Base-by-base conservation (phyloP, 805 yeast genomes). In the Candida silvicultrix region DNA sequence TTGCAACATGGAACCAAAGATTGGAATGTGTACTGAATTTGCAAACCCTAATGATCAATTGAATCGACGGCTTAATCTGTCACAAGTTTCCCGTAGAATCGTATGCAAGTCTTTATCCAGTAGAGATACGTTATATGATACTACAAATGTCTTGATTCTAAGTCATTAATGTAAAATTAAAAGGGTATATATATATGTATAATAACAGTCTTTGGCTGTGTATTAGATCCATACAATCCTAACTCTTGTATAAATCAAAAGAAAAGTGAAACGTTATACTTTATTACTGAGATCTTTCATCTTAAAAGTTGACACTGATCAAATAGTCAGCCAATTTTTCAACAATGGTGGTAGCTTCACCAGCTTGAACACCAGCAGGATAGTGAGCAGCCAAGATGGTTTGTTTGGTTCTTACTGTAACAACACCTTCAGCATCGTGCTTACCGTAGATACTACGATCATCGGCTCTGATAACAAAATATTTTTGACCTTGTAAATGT, bases 241-340 rank as follows among this genome's bases (percentile, higher is more conserved):
- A 23, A 9, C 9, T 23, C 25, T 23, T 23, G 25, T 23, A 23
- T 9, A 23, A 23, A 23, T 23, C 25, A 23, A 6, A 23, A n/a
- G n/a, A n/a, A 23, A 23, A 23, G 5, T 23, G 25, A 23, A 23
- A 23, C 25, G 25, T 23, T 23, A 23, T 23, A 6, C 9, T 23
- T 28, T 28, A 4, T 8, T 28, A 28, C 12, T 28, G 31, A 28
- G 8, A 10, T 28, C 14, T 14, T 20, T 19, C 6, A 15, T 12
- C 15, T 60, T 75, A 92, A 68, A 87, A 90, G 48, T 89, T 86
- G 45, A 85, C 92, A 59, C 89, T 74, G 64, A 92, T 89, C 69
- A 94, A 77, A 63, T 94, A 90, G 65, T 94, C 98, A 41, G 96
- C 98, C 72, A 94, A 77, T 62, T 89, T 92, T 68, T 94, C 99